Conservation (phyloP, 2,329 filamentous ascomycete species). For the Penicillium sp. region DNA sequence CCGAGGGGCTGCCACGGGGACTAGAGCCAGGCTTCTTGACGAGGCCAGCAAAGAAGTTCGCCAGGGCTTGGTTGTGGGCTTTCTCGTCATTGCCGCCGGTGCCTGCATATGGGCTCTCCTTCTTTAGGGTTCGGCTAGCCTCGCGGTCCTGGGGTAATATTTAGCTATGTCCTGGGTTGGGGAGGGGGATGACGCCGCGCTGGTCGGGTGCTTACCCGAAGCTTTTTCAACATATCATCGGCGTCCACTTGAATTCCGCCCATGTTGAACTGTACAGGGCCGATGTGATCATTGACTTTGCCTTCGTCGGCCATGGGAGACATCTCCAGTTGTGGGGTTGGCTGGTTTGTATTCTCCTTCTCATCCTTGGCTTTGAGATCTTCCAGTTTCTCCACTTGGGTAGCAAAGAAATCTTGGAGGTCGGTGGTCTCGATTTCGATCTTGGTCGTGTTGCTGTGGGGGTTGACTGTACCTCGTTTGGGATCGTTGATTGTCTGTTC, state of each 20-base stretch:
- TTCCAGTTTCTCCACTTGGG: conserved; percentile 75
- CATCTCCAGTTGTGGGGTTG: conserved; percentile 36
- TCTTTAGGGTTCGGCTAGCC: conserved; percentile 40
- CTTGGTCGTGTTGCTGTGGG: conserved; percentile 45
- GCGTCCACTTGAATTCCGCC: conserved; percentile 95
- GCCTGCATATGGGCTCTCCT: conserved; percentile 30
- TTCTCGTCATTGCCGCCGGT: conserved; percentile 43
- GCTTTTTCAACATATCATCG: conserved; percentile 83
- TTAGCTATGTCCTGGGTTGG: conserved; percentile 3
- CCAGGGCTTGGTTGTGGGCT: conserved; percentile 58
- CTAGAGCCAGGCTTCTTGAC: conserved; percentile 51
- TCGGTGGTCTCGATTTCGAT: conserved; percentile 67
- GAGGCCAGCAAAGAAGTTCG: conserved; percentile 59
- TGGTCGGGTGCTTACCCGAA: conserved; percentile 61
- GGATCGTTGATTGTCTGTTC: conserved; percentile 78
- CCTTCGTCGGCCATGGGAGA: conserved; percentile 39
- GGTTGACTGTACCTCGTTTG: conserved; percentile 58
- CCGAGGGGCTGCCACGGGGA: conserved; percentile 39
- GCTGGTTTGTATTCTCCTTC: conserved; percentile 38
- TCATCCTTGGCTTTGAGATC: conserved; percentile 57
- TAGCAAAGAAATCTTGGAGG: conserved; percentile 72
- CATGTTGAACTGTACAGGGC: conserved; percentile 96
- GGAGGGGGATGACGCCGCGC: conserved; percentile 3
- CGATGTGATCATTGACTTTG: conserved; percentile 73
- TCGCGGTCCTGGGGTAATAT: conserved; percentile 41